A percentile compares a stretch with the other conserved stretches of the same genome.
Conservation (phyloP, 129 eudicot species). For the Kitagawia praeruptora region DNA sequence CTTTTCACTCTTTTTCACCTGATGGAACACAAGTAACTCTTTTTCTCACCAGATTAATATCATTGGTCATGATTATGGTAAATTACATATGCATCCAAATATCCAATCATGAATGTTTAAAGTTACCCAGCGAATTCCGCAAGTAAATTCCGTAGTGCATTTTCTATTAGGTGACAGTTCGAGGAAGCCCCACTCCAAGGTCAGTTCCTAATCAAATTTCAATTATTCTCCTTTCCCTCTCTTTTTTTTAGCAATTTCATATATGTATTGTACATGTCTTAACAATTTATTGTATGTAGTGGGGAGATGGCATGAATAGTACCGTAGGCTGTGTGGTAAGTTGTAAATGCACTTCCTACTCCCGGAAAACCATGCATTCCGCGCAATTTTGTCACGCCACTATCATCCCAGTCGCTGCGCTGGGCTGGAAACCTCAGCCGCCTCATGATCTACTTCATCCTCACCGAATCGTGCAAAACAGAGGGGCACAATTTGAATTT, state of each 20-base stretch:
- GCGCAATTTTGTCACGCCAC: background rate
- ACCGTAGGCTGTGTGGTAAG: background rate
- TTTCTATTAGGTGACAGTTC: background rate
- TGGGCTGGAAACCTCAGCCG: slow-evolving; percentile 1
- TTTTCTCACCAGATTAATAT: background rate
- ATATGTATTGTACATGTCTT: background rate
- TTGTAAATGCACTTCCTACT: too few relatives aligned
- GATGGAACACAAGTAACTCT: background rate
- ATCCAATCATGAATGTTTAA: background rate
- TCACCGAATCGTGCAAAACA: background rate
- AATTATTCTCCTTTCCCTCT: background rate
- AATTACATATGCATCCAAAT: background rate
- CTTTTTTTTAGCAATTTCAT: background rate
- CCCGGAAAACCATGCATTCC: background rate
- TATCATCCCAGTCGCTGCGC: background rate
- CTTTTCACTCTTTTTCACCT: background rate
- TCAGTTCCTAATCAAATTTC: background rate
- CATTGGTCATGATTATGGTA: background rate
- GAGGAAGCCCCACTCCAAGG: background rate
- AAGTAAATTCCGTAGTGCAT: background rate
- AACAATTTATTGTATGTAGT: background rate
- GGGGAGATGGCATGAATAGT: background rate
- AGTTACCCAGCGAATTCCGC: background rate
- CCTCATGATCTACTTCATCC: slow-evolving; percentile 47
- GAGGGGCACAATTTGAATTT: too few relatives aligned